These are phyloP conservation scores for Lepidopterella palustris DNA, from an alignment of 495 filamentous ascomycete species.

Conservation along the genomic window DNA sequence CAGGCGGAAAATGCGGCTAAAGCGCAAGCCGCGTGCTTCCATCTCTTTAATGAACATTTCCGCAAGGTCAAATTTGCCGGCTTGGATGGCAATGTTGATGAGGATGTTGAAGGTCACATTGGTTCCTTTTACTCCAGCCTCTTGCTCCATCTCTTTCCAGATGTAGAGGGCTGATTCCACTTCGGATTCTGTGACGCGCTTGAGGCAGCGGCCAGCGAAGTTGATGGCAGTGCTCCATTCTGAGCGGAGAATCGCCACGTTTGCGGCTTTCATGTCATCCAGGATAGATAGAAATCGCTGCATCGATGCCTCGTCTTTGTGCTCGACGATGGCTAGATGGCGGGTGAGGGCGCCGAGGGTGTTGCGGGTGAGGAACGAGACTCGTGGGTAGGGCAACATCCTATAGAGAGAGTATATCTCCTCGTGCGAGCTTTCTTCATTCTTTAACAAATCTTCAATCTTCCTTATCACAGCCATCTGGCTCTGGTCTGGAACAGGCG, in stretches of 20 bases:
- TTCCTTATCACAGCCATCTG: constrained; percentile 4
- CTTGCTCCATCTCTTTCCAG: constrained; percentile 84
- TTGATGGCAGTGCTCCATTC: constrained; percentile 83
- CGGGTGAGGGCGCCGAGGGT: constrained; percentile 60
- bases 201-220: constrained; percentile 65
- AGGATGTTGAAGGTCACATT: constrained; percentile 83
- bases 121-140: constrained; percentile 56
- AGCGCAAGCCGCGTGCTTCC: constrained; percentile 53
- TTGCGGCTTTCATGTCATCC: constrained; percentile 67
- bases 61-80: constrained; percentile 72
- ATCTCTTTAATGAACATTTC: constrained; percentile 82
- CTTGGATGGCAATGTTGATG: constrained; percentile 80
- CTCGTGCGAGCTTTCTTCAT: constrained; percentile 44
- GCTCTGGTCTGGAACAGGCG: constrained; percentile 3
- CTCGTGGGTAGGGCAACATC: constrained; percentile 56
- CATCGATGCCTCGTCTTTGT: constrained; percentile 54
- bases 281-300: constrained; percentile 76
- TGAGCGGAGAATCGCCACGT: constrained; percentile 53
- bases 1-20: constrained; percentile 69
- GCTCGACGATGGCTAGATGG: constrained; percentile 57
- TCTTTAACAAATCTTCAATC: constrained; percentile 40
- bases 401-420: constrained; percentile 56
- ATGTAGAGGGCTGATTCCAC: constrained; percentile 65
- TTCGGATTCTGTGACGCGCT: constrained; percentile 55
- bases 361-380: constrained; percentile 53